phyloP scores from a whole-genome alignment of 768 basidiomycete genomes.

The Lentinula edodes region DNA sequence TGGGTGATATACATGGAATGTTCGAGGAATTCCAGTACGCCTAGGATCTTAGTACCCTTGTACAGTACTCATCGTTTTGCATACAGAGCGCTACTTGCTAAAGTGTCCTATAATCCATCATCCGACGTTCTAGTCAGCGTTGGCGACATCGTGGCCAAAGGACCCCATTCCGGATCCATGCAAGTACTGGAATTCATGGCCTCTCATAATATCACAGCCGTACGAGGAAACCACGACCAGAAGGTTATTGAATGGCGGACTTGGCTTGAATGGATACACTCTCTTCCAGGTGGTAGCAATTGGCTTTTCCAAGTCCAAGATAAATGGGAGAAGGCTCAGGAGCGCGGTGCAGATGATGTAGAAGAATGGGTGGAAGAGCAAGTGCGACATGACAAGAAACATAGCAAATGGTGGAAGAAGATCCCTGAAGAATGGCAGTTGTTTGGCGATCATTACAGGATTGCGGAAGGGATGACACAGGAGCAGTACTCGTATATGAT shows the following conservation, averaged over 20 bases:
- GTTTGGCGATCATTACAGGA: conserved; percentile 68
- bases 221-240: conserved; percentile 95
- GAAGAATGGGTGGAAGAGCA: conserved; percentile 35
- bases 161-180: conserved; percentile 51
- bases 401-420: conserved; percentile 37
- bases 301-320: conserved; percentile 55
- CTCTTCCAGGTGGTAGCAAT: conserved; percentile 33
- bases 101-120: conserved; percentile 52
- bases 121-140: conserved; percentile 73
- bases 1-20: conserved; percentile 92
- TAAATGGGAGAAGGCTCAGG: conserved; percentile 29
- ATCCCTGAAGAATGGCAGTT: conserved; percentile 71
- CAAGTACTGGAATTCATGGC: conserved; percentile 63
- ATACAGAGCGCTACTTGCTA: conserved; percentile 54
- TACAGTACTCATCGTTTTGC: conserved; percentile 2
- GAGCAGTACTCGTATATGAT: conserved; percentile 68
- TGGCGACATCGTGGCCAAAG: conserved; percentile 81
- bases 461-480: conserved; percentile 64
- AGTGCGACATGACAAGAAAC: conserved; percentile 15
- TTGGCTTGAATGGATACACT: conserved; percentile 78
- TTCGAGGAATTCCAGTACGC: conserved; percentile 59
- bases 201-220: conserved; percentile 60
- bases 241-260: conserved; percentile 82
- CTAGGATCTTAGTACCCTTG: not conserved
- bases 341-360: conserved; percentile 26